Evolutionary conservation across 176 grass and related monocot genomes (phyloP), one percentile per base, ranked within the genome.

Genomic region (Aegilops speltoides): DNA sequence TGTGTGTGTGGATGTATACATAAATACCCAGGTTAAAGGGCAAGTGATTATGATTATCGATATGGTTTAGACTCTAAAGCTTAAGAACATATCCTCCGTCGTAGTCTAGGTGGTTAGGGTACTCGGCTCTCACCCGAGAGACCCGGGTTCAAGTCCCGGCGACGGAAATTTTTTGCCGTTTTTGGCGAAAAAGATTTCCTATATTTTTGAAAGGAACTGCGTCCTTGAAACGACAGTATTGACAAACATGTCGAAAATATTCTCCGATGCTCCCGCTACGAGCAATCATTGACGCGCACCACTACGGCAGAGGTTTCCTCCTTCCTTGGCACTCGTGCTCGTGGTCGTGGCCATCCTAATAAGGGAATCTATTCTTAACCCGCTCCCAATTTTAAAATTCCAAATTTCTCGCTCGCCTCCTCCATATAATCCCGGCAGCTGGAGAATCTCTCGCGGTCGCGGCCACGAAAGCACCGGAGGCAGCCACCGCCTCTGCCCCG

Each of bases 71-170:
- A 59, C 19, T 8, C 7, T 22, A 8, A 22, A 22, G 8, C 4
- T 41, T 41, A 41, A 10, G 40, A 45, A 5, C 68, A 73, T 0
- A 10, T 50, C 3, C 4, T 76, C 84, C 78, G 86, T 94, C 89
- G 82, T 94, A 89, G 89, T 95, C 91, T 98, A 94, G 91, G 77
- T 98, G 91, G 91, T 94, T 92, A 96, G 91, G 93, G 92, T 95
- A 95, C 90, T 94, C 88, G 84, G 90, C 93, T 92, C 93, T 98
- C 91, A 95, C 88, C 86, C 85, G 81, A 95, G 84, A 92, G 89
- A 95, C 96, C 83, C 79, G 87, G 84, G 90, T 93, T 85, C 79
- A 33, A 97, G 79, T 95, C 81, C 95, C 84, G 86, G 84, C 88
- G 91, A 91, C 79, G 88, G 84, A 97, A 89, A 3, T 54, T 28